Conservation (phyloP, 2,329 filamentous ascomycete genomes). For the Blastomyces percursus region DNA sequence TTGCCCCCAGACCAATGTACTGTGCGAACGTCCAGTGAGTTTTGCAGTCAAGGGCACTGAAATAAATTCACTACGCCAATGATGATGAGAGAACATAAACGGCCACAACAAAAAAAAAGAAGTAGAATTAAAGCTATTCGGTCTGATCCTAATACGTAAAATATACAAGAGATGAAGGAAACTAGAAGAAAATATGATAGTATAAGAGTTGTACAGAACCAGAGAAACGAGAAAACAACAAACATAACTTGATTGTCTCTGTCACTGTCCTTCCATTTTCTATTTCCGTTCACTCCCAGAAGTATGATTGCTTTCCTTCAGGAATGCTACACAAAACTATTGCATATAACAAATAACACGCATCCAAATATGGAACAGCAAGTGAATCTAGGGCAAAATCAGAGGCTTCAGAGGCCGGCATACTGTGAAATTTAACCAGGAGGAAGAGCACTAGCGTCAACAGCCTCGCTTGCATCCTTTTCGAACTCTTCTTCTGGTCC, state of each 20-base stretch:
- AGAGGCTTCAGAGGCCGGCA: not conserved
- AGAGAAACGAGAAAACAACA: not conserved
- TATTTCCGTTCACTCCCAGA: not conserved
- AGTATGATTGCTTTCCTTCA: constrained; percentile 1
- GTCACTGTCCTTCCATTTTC: not conserved
- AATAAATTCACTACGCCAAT: not conserved
- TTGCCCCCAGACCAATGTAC: not conserved
- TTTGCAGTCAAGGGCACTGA: not conserved
- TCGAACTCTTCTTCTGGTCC: constrained; percentile 59
- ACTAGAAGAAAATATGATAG: not conserved
- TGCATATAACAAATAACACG: not conserved
- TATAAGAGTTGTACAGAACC: not conserved
- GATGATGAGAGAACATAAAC: not conserved
- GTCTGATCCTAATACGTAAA: not conserved
- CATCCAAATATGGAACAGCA: not conserved
- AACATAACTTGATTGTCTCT: not conserved
- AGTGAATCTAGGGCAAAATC: not conserved
- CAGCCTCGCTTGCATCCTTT: constrained; percentile 88
- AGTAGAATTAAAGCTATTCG: not conserved
- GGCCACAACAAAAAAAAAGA: not conserved
- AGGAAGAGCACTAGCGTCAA: constrained; percentile 86
- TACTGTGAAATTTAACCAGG: constrained; percentile 53
- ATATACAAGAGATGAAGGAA: not conserved
- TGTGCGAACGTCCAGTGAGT: not conserved
- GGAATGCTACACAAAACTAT: not conserved